phyloP scores from a whole-genome alignment of 805 yeast genomes.

The Blastobotrys chiropterorum region DNA sequence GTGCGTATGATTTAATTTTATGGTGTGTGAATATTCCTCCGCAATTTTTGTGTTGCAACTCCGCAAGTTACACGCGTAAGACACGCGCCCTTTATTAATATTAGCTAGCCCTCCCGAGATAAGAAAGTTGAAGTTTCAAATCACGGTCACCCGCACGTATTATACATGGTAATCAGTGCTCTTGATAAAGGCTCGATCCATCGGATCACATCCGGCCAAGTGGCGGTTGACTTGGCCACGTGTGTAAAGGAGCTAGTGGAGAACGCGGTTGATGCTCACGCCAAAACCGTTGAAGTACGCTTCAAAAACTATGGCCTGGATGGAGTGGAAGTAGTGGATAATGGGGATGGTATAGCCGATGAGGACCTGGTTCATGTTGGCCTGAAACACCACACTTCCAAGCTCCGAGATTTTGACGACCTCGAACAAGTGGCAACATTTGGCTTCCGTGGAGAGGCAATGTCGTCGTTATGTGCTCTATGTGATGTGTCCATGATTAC shows the following conservation, averaged over 20 bases:
- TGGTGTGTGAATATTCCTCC: not conserved
- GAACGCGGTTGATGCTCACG: constrained; percentile 75
- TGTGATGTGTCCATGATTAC: constrained; percentile 46
- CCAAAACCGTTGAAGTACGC: constrained; percentile 59
- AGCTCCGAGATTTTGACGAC: constrained; percentile 35
- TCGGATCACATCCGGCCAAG: constrained; percentile 87
- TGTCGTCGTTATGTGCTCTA: constrained; percentile 47
- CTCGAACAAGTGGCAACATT: constrained; percentile 37
- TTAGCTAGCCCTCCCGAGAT: no score
- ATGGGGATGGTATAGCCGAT: constrained; percentile 63
- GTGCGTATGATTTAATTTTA: no score
- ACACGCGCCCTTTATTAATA: no score
- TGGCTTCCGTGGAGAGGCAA: constrained; percentile 74
- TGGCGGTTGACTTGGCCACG: constrained; percentile 69
- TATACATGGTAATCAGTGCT: constrained; percentile 28
- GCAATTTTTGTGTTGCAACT: not conserved
- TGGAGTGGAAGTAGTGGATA: constrained; percentile 61
- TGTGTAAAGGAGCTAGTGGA: constrained; percentile 84
- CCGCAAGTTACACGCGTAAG: not conserved
- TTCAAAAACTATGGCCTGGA: constrained; percentile 71
- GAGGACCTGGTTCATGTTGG: constrained; percentile 46
- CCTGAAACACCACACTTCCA: constrained; percentile 48
- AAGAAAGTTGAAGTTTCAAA: not conserved
- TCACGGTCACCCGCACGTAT: not conserved
- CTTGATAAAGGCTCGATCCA: constrained; percentile 55